Evolutionary conservation across 1,139 yeast species (phyloP), one percentile per base, ranked within the genome.

Genomic region (Zygosaccharomyces sapae): DNA sequence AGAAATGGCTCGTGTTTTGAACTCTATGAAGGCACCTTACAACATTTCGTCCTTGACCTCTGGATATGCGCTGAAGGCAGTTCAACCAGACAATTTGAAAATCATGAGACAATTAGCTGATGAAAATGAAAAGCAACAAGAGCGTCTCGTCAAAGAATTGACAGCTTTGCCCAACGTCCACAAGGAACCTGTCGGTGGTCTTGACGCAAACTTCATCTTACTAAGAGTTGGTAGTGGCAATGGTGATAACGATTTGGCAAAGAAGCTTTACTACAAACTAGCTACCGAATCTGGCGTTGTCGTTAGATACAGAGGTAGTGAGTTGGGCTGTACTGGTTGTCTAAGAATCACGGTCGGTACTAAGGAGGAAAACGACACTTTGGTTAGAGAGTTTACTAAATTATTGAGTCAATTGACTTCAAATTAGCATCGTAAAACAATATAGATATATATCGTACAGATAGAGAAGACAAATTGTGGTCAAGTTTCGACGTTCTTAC

Each of bases 21-120:
- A 94, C 65, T 80, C 95, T 25, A 82, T 92, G 84, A 92, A 90
- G 63, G 96, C 95, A 37, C 98, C 98, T 1, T 94, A 92, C 69
- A 94, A 92, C 66, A 86, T 92, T 45, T 86, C 96, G 7, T 79
- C 90, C 5, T 73, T 86, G 53, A 83, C 97, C 0, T 74, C 97
- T 2, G 77, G 77, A 45, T 72, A 88, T 38, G 97, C 96, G 0
- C 55, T 74, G 22, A 77, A 92, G 54, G 94, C 97, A 0, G 76
- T 92, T 3, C 70, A 77, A 5, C 61, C 71, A 1, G 75, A 72
- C 8, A 87, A 89, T 12, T 65, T 90, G 43, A 61, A 63, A 3
- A 64, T 70, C 27, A 87, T 90, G 95, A 71, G 77, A 56, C 51
- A 62, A 2, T 74, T 72, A 46, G 85, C 83, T 9, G 61, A 61